Conservation (phyloP, 345 rosid species). For the Mercurialis annua region DNA sequence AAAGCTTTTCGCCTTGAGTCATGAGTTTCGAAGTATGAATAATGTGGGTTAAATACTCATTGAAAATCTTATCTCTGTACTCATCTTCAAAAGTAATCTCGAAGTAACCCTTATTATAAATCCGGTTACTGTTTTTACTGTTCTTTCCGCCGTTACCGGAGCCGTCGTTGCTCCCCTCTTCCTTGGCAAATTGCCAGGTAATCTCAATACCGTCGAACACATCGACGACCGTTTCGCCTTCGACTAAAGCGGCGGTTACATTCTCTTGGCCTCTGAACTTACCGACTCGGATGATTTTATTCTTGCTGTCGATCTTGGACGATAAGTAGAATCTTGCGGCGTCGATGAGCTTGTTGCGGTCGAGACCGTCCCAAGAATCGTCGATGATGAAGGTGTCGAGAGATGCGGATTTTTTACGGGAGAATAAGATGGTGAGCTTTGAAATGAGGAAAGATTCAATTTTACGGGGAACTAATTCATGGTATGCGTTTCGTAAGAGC, state of each 20-base stretch:
- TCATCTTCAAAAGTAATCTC: slow-evolving; percentile 4
- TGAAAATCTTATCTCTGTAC: background rate
- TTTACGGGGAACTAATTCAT: background rate
- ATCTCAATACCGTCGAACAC: background rate
- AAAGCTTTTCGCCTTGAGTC: background rate
- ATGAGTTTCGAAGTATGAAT: background rate
- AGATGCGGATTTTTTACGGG: background rate
- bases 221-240: background rate
- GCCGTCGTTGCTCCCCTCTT: background rate
- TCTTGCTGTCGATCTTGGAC: background rate
- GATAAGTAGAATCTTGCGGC: slow-evolving; percentile 3
- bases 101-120: background rate
- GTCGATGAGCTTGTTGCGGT: background rate
- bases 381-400: slow-evolving; percentile 1
- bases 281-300: slow-evolving; percentile 1
- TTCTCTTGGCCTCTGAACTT: slow-evolving; percentile 2
- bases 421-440: background rate
- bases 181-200: background rate
- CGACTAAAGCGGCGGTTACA: background rate
- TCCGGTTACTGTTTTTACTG: background rate
- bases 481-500: slow-evolving; percentile 1
- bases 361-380: slow-evolving; percentile 10
- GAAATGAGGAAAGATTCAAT: slow-evolving; percentile 2
- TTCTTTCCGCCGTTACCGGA: no score
- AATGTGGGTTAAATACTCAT: slow-evolving; percentile 1